phyloP scores from a whole-genome alignment of 768 basidiomycete genomes.

The Collybia sordida region DNA sequence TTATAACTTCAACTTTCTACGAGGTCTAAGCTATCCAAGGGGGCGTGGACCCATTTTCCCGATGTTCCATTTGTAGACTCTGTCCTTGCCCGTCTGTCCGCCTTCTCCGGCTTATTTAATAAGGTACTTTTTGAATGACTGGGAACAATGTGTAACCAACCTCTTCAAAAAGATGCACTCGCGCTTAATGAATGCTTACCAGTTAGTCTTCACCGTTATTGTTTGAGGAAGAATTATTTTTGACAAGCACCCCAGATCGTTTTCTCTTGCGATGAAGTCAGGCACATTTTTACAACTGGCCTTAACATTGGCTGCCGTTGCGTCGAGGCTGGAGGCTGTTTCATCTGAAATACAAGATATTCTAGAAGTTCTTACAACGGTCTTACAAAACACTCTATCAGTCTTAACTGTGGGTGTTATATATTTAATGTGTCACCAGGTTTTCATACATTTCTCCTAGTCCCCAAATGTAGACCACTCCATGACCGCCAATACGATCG shows the following conservation, averaged over 20 bases:
- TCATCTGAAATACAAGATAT: slow-evolving; percentile 42
- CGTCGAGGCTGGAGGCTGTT: slow-evolving; percentile 54
- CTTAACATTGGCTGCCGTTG: slow-evolving; percentile 59
- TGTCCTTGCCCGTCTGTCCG: slow-evolving; percentile 33
- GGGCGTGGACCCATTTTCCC: slow-evolving; percentile 67
- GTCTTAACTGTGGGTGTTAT: slow-evolving; percentile 29
- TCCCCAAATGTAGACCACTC: too few relatives aligned
- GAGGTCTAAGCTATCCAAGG: slow-evolving; percentile 54
- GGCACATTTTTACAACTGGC: slow-evolving; percentile 73
- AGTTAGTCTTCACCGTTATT: slow-evolving; percentile 29
- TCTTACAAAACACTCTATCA: slow-evolving; percentile 24
- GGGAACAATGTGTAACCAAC: not conserved
- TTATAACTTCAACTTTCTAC: slow-evolving; percentile 1
- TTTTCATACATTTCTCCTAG: too few relatives aligned
- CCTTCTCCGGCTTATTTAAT: slow-evolving; percentile 37
- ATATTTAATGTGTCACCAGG: too few relatives aligned
- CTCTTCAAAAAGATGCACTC: slow-evolving; percentile 14
- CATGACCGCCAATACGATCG: too few relatives aligned
- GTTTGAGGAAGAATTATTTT: too few relatives aligned
- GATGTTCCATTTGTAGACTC: slow-evolving; percentile 29
- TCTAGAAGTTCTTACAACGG: slow-evolving; percentile 25
- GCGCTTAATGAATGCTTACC: slow-evolving; percentile 41
- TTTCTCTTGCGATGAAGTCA: slow-evolving; percentile 63
- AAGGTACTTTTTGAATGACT: slow-evolving; percentile 34
- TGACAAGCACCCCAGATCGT: slow-evolving; percentile 40